Evolutionary conservation across 768 basidiomycete genomes (phyloP).

Genomic region (Auriscalpium vulgare): DNA sequence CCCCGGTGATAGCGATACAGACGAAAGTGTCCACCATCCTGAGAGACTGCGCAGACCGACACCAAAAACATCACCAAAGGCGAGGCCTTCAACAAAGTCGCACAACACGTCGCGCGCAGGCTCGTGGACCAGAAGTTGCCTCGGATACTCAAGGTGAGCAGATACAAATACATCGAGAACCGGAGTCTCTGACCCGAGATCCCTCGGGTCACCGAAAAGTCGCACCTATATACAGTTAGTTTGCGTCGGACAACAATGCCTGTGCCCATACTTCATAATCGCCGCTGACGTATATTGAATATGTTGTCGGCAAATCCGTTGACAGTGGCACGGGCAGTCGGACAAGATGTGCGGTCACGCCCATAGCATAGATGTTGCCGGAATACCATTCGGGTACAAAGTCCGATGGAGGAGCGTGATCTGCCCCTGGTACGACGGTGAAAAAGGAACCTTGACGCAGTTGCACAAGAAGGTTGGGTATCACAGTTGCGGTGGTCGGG

Average conservation of each 20-base stretch:
- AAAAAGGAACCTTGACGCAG: conserved; percentile 73
- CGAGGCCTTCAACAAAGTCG: conserved; percentile 67
- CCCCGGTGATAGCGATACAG: conserved; percentile 14
- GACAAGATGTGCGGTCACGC: conserved; percentile 41
- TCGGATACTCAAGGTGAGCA: conserved; percentile 30
- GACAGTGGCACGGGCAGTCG: conserved; percentile 42
- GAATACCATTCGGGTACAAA: conserved; percentile 55
- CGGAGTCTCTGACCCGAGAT: conserved; percentile 31
- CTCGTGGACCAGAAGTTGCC: conserved; percentile 30
- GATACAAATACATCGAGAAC: conserved; percentile 44
- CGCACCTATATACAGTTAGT: conserved; percentile 45
- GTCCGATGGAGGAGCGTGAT: conserved; percentile 5
- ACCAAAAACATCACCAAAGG: conserved; percentile 67
- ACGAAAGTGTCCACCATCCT: conserved; percentile 48
- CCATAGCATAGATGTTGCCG: conserved; percentile 81
- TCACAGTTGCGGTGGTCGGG: background rate
- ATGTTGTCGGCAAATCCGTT: conserved; percentile 35
- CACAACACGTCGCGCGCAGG: conserved; percentile 47
- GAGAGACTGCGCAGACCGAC: conserved; percentile 47
- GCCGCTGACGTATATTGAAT: conserved; percentile 68
- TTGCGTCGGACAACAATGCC: conserved; percentile 1
- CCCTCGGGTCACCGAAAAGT: conserved; percentile 70
- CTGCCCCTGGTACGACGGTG: conserved; percentile 44
- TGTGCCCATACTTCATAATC: conserved; percentile 62
- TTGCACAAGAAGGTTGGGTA: conserved; percentile 48